Evolutionary conservation across 176 grass and related monocot genomes (phyloP).

Genomic region (Canna indica): DNA sequence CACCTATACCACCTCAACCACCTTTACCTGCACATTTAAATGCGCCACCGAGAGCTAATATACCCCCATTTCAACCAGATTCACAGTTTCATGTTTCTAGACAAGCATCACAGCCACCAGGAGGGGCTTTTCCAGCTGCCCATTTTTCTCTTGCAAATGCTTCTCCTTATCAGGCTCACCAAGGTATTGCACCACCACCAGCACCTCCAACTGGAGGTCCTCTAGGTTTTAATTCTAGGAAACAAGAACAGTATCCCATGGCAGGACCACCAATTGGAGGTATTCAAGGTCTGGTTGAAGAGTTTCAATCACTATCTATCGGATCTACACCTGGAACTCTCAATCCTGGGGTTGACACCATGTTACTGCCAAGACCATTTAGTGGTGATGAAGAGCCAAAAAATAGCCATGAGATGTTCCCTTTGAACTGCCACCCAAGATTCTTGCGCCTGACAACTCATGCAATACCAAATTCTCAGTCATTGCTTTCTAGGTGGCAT

Average conservation of each 20-base stretch:
- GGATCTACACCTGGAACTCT: slow-evolving; percentile 55
- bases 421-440: slow-evolving; percentile 81
- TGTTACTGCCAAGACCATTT: slow-evolving; percentile 68
- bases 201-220: slow-evolving; percentile 22
- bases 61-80: slow-evolving; percentile 9
- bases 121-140: slow-evolving; percentile 17
- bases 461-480: slow-evolving; percentile 72
- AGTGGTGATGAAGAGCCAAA: slow-evolving; percentile 56
- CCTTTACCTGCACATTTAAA: slow-evolving; percentile 19
- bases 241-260: slow-evolving; percentile 37
- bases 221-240: slow-evolving; percentile 17
- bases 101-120: slow-evolving; percentile 31
- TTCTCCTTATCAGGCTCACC: slow-evolving; percentile 9
- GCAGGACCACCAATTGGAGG: slow-evolving; percentile 39
- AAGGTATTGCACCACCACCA: slow-evolving; percentile 22
- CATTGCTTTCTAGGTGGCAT: slow-evolving; percentile 85
- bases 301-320: slow-evolving; percentile 81
- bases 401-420: slow-evolving; percentile 48
- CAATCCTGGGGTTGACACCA: slow-evolving; percentile 55
- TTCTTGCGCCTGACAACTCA: slow-evolving; percentile 83
- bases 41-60: background rate
- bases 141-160: slow-evolving; percentile 4
- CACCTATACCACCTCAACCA: slow-evolving; percentile 15
- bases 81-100: slow-evolving; percentile 24
- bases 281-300: slow-evolving; percentile 63